Conservation (phyloP, 2,329 filamentous ascomycete genomes). For the Xylariales sp. region DNA sequence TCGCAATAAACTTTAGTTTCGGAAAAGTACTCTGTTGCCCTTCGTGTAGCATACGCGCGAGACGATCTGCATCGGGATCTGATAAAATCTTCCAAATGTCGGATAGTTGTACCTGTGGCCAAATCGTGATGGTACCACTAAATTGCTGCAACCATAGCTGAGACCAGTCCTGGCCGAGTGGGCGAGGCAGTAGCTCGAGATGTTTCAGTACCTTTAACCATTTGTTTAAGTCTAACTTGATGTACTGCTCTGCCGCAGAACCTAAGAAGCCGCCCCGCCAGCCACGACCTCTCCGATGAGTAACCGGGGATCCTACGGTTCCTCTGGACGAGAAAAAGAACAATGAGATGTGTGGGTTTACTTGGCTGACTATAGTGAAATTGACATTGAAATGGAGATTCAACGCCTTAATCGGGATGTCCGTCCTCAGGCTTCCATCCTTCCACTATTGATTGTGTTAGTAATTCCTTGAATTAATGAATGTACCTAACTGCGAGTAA, state of each 20-base stretch:
- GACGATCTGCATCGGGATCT: slow-evolving; percentile 79
- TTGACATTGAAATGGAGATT: slow-evolving; percentile 99
- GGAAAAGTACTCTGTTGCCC: slow-evolving; percentile 92
- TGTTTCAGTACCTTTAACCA: slow-evolving; percentile 96
- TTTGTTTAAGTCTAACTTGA: slow-evolving; percentile 96
- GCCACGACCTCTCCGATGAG: slow-evolving; percentile 89
- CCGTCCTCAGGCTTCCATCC: slow-evolving; percentile 91
- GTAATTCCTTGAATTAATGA: background rate
- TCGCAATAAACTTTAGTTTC: slow-evolving; percentile 90
- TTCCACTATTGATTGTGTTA: slow-evolving; percentile 73
- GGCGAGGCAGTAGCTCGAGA: slow-evolving; percentile 89
- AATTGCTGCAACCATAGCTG: slow-evolving; percentile 97
- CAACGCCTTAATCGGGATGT: slow-evolving; percentile 92
- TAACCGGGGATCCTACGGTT: slow-evolving; percentile 91
- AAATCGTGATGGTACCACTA: slow-evolving; percentile 93
- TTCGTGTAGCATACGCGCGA: slow-evolving; percentile 89
- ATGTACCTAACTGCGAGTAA: background rate
- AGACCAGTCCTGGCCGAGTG: slow-evolving; percentile 94
- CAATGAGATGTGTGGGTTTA: slow-evolving; percentile 97
- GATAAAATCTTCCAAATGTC: slow-evolving; percentile 90
- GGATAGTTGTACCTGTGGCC: slow-evolving; percentile 81
- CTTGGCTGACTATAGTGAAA: slow-evolving; percentile 88
- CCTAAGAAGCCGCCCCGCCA: slow-evolving; percentile 97
- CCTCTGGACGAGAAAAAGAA: slow-evolving; percentile 98
- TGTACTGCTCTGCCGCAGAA: slow-evolving; percentile 90